Conservation (phyloP, 495 filamentous ascomycete genomes). For the Xeromyces bisporus region DNA sequence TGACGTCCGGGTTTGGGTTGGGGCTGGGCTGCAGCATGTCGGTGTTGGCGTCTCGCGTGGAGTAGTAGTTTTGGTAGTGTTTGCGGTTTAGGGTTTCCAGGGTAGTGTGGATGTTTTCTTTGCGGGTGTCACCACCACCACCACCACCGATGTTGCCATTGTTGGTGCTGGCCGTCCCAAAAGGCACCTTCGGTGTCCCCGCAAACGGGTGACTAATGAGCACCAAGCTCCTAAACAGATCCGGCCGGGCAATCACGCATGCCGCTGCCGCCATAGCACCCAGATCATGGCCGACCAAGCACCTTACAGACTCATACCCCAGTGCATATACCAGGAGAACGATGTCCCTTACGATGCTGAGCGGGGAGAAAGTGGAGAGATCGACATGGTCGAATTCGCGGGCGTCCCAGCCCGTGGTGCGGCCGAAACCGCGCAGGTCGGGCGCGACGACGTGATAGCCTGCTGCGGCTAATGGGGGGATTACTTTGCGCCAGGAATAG, state of each 20-base stretch:
- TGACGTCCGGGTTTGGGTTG: too few relatives aligned
- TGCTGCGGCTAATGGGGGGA: slow-evolving; percentile 35
- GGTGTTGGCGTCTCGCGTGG: slow-evolving; percentile 31
- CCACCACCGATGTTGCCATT: slow-evolving; percentile 4
- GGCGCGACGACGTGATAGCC: slow-evolving; percentile 48
- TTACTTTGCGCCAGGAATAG: slow-evolving; percentile 50
- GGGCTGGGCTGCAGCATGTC: slow-evolving; percentile 45
- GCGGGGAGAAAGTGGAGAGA: slow-evolving; percentile 38
- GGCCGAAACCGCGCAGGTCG: slow-evolving; percentile 54
- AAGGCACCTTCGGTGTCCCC: slow-evolving; percentile 30
- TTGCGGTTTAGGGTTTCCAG: slow-evolving; percentile 38
- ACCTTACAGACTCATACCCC: slow-evolving; percentile 38
- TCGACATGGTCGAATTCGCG: slow-evolving; percentile 33
- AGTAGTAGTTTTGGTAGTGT: slow-evolving; percentile 59
- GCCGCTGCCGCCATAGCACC: slow-evolving; percentile 41
- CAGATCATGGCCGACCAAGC: slow-evolving; percentile 52
- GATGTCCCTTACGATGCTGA: slow-evolving; percentile 43
- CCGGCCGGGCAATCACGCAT: slow-evolving; percentile 44
- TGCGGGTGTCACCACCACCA: slow-evolving; percentile 6
- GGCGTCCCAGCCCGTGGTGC: slow-evolving; percentile 44
- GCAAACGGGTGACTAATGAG: slow-evolving; percentile 43
- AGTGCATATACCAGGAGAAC: slow-evolving; percentile 42
- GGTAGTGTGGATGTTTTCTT: slow-evolving; percentile 34
- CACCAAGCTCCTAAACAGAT: slow-evolving; percentile 40
- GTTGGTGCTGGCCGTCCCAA: slow-evolving; percentile 25